A percentile compares a stretch with the other conserved stretches of the same genome.
Conservation (phyloP, 1,139 yeast species). For the Kodamaea plutei region DNA sequence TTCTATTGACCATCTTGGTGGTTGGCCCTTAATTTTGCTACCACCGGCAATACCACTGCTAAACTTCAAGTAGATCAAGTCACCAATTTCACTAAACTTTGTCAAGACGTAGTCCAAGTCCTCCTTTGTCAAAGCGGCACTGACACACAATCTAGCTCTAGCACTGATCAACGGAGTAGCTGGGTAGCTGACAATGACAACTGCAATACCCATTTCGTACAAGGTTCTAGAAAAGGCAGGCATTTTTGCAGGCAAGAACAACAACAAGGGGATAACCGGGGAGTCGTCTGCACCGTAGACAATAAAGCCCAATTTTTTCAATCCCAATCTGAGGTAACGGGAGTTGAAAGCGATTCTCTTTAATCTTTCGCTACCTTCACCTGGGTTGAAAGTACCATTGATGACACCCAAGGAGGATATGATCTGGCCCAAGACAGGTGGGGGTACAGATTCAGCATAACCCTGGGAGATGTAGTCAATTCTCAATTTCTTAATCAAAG, state of each 20-base stretch:
- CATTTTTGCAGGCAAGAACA: conserved; percentile 91
- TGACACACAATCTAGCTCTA: conserved; percentile 88
- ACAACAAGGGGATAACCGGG: conserved; percentile 86
- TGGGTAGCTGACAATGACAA: conserved; percentile 95
- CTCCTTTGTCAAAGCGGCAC: conserved; percentile 87
- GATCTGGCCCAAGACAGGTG: conserved; percentile 89
- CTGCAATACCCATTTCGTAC: conserved; percentile 78
- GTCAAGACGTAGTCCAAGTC: conserved; percentile 81
- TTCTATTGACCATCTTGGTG: conserved; percentile 74
- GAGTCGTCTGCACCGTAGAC: conserved; percentile 95
- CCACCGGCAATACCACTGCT: conserved; percentile 77
- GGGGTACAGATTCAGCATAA: conserved; percentile 83
- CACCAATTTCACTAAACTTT: conserved; percentile 78
- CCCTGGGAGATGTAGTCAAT: conserved; percentile 67
- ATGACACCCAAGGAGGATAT: conserved; percentile 75
- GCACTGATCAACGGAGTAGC: conserved; percentile 92
- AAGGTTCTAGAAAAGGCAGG: conserved; percentile 85
- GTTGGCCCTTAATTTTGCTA: conserved; percentile 48
- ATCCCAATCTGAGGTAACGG: conserved; percentile 84
- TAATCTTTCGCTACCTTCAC: conserved; percentile 88
- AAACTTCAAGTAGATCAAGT: conserved; percentile 66
- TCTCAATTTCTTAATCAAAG: conserved; percentile 69
- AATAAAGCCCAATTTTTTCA: conserved; percentile 87
- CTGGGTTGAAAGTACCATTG: conserved; percentile 78
- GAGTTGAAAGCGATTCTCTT: conserved; percentile 94